phyloP scores from a whole-genome alignment of 176 grass and related monocot species.

The Oryza officinalis region DNA sequence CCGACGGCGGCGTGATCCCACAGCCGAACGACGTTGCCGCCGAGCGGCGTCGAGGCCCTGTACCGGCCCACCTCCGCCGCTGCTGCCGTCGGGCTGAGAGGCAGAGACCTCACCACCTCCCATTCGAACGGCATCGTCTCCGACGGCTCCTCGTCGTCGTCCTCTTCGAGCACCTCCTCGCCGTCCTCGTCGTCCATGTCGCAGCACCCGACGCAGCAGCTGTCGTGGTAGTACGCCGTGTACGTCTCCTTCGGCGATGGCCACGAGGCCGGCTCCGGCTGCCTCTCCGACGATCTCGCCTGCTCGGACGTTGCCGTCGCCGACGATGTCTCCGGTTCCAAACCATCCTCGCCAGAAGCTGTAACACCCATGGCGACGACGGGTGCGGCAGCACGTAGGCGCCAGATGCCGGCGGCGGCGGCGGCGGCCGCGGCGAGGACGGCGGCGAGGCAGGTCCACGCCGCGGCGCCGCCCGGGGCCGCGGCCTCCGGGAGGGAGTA shows the following conservation, averaged over 20 bases:
- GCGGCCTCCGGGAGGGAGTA: conserved; percentile 45
- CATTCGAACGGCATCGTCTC: conserved; percentile 16
- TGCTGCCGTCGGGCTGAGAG: neutral
- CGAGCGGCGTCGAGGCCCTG: conserved; percentile 35
- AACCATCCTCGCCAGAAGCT: neutral
- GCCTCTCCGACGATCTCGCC: neutral
- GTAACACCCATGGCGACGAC: neutral
- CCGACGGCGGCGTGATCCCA: conserved; percentile 44
- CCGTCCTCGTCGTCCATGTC: conserved; percentile 7
- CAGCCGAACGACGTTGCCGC: conserved; percentile 56
- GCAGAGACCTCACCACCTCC: conserved; percentile 19
- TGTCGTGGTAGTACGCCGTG: conserved; percentile 53
- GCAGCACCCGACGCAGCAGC: conserved; percentile 41
- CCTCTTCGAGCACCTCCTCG: neutral
- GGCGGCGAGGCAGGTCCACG: conserved; percentile 60
- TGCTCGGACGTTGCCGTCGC: neutral
- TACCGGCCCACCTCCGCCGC: conserved; percentile 27
- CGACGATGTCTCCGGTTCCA: neutral
- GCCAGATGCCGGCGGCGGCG: conserved; percentile 64
- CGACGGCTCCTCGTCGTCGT: neutral
- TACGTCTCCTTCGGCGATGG: conserved; percentile 59
- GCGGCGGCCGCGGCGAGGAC: conserved; percentile 56
- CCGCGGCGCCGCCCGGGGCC: conserved; percentile 28
- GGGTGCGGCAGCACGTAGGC: conserved; percentile 37
- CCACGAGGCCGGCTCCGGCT: neutral